Base-by-base conservation (phyloP, 495 filamentous ascomycete species). In the Endocarpon pusillum region DNA sequence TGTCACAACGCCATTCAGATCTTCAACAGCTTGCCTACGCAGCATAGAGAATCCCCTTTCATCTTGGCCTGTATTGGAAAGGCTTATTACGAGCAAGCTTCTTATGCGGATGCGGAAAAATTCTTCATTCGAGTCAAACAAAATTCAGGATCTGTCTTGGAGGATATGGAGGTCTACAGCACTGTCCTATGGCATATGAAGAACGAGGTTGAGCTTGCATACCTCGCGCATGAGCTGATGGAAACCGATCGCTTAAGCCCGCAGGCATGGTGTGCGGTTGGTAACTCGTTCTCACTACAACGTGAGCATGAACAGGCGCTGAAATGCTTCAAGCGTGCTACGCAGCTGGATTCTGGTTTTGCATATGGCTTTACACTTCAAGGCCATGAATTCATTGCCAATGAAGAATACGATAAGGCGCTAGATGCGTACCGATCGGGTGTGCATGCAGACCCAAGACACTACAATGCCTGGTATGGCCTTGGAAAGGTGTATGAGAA, bases 401-500 rank as follows among this genome's bases (percentile, higher is more conserved):
- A 93, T 39, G 89, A 97, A 47, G 89, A 97, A 53, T 94, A 83
- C 46, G 87, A 94, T 58, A 94, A 92, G 42, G 89, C 89, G 1
- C 64, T 91, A 9, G 69, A 72, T 21, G 72, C 81, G 9, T 97
- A 94, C 49, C 72, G 89, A 23, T 64, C 69, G 19, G 83, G 81
- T 2, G 77, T 96, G 40, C 66, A 73, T 21, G 83, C 81, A 0
- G 86, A 97, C 43, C 73, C 65, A 33, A 70, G 91, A 10, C 84
- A 94, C 55, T 97, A 94, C 57, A 94, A 94, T 48, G 87, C 85
- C 19, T 96, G 86, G 71, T 97, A 97, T 49, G 89, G 89, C 19
- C 71, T 97, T 28, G 89, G 82, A 3, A 78, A 75, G 31, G 85
- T 93, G 2, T 92, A 83, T 47, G 89, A 96, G 50, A 92, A 86